A percentile compares a stretch with the other conserved stretches of the same genome.
phyloP scores from a whole-genome alignment of 192 early-diverging fungal species.

The Rhizophagus clarus region DNA sequence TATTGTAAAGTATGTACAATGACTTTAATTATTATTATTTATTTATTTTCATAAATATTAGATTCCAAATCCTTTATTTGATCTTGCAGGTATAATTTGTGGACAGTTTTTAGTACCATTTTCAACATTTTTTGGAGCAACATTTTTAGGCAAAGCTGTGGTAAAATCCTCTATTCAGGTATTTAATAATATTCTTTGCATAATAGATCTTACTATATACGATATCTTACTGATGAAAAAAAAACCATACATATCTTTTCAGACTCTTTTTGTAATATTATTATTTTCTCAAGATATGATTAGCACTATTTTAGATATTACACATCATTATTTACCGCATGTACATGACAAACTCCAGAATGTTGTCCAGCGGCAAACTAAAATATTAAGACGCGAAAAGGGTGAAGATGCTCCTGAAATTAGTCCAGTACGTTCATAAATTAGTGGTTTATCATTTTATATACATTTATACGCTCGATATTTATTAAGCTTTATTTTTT shows the following conservation, averaged over 20 bases:
- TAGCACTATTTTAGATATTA: slow-evolving; percentile 58
- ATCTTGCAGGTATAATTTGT: slow-evolving; percentile 94
- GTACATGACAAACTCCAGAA: slow-evolving; percentile 60
- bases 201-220: background rate
- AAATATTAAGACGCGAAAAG: slow-evolving; percentile 35
- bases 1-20: too few relatives aligned
- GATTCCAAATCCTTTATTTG: slow-evolving; percentile 97
- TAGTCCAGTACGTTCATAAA: slow-evolving; percentile 5
- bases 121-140: slow-evolving; percentile 94
- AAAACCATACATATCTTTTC: slow-evolving; percentile 3
- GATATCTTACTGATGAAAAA: background rate
- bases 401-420: slow-evolving; percentile 27
- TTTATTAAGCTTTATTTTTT: slow-evolving; percentile 16
- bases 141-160: slow-evolving; percentile 89
- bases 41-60: slow-evolving; percentile 33
- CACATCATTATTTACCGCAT: slow-evolving; percentile 53
- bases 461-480: background rate
- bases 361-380: slow-evolving; percentile 51
- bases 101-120: slow-evolving; percentile 92
- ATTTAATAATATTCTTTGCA: slow-evolving; percentile 2
- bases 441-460: too few relatives aligned
- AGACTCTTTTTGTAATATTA: slow-evolving; percentile 79
- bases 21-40: background rate
- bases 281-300: slow-evolving; percentile 79
- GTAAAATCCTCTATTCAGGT: slow-evolving; percentile 87